Evolutionary conservation across 352 stramenopile species (phyloP).

Genomic region (Pythium vanterpoolii): DNA sequence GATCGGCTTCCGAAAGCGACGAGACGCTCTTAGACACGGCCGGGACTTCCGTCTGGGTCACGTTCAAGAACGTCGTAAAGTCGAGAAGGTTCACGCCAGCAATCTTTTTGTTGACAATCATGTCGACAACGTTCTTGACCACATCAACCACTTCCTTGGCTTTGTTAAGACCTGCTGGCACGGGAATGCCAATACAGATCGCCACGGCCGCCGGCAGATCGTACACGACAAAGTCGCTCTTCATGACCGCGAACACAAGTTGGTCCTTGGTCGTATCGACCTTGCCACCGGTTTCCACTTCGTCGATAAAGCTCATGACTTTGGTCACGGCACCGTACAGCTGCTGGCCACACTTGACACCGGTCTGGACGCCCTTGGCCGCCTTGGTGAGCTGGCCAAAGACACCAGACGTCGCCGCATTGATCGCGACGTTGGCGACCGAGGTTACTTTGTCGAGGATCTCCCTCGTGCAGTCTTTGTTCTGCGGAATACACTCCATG

Average conservation of each 20-base stretch:
- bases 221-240: conserved; percentile 40
- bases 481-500: conserved; percentile 66
- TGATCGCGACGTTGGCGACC: conserved; percentile 47
- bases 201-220: conserved; percentile 43
- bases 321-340: conserved; percentile 43
- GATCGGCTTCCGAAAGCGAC: too few relatives aligned
- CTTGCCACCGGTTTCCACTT: too few relatives aligned
- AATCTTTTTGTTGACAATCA: conserved; percentile 6
- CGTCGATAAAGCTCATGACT: conserved; percentile 22
- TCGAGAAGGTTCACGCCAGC: conserved; percentile 13
- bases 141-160: conserved; percentile 31
- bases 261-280: conserved; percentile 33
- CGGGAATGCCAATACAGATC: conserved; percentile 33
- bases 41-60: conserved; percentile 2
- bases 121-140: conserved; percentile 24
- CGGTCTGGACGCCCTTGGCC: conserved; percentile 37
- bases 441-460: conserved; percentile 46
- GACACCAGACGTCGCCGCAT: conserved; percentile 43
- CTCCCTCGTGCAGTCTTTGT: conserved; percentile 52
- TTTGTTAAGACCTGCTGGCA: conserved; percentile 18
- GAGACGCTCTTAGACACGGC: background rate
- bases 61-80: conserved; percentile 17
- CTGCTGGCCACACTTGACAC: conserved; percentile 43
- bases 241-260: conserved; percentile 37
- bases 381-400: conserved; percentile 43